phyloP scores from a whole-genome alignment of 1,139 yeast species.

The Debaryomyces nepalensis region DNA sequence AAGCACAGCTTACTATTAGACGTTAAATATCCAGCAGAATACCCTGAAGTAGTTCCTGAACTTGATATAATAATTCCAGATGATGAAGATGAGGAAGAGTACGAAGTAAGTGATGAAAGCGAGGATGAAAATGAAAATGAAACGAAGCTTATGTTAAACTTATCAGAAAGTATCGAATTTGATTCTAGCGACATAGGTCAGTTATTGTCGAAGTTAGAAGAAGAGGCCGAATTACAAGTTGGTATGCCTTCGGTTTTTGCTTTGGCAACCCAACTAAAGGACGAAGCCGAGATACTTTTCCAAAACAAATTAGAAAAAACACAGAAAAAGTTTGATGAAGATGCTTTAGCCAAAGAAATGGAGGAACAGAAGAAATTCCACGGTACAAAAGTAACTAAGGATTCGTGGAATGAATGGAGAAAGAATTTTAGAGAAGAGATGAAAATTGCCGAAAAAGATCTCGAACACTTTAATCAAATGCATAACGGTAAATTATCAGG shows the following conservation, averaged over 20 bases:
- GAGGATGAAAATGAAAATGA: constrained; percentile 52
- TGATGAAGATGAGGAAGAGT: constrained; percentile 39
- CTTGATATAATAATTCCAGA: constrained; percentile 47
- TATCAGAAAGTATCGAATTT: constrained; percentile 62
- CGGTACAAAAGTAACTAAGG: constrained; percentile 82
- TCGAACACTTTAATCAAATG: constrained; percentile 54
- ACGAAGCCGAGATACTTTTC: constrained; percentile 72
- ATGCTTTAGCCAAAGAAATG: constrained; percentile 58
- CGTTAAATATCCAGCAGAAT: constrained; percentile 70
- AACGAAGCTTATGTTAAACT: constrained; percentile 47
- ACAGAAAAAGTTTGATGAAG: constrained; percentile 63
- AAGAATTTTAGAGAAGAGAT: constrained; percentile 60
- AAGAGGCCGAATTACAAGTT: constrained; percentile 73
- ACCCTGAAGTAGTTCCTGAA: constrained; percentile 73
- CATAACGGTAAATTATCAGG: constrained; percentile 85
- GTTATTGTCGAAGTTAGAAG: constrained; percentile 47
- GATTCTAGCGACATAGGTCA: constrained; percentile 48
- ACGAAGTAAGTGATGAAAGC: constrained; percentile 40
- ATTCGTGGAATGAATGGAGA: constrained; percentile 76
- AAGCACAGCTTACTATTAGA: constrained; percentile 55
- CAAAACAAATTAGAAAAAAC: constrained; percentile 56
- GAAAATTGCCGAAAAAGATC: constrained; percentile 56
- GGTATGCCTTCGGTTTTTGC: constrained; percentile 93
- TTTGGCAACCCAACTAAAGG: constrained; percentile 75
- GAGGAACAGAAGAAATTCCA: constrained; percentile 77